Evolutionary conservation across 2,329 filamentous ascomycete genomes (phyloP).

Genomic region (Aspergillus terreus): DNA sequence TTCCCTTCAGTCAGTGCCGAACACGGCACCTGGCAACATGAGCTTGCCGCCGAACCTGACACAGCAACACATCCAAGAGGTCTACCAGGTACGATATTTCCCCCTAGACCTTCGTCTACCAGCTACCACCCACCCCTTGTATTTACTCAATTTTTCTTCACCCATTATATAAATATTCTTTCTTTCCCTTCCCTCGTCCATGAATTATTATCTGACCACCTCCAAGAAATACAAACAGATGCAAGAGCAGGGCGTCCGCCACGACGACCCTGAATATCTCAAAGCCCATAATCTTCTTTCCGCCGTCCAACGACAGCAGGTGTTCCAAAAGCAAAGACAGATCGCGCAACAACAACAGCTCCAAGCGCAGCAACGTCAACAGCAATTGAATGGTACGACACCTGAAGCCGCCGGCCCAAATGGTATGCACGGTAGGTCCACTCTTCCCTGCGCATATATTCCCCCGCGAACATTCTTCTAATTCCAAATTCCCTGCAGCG

Average conservation of each 20-base stretch:
- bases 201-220: neutral
- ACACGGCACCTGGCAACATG: constrained; percentile 62
- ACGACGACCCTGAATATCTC: constrained; percentile 80
- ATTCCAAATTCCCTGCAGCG: constrained; percentile 18
- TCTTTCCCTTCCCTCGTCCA: neutral
- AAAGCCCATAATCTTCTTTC: constrained; percentile 74
- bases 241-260: constrained; percentile 77
- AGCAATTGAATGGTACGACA: constrained; percentile 42
- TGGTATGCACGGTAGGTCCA: constrained; percentile 38
- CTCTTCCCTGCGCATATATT: neutral
- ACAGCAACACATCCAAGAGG: constrained; percentile 73
- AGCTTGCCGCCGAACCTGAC: constrained; percentile 65
- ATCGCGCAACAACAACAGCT: constrained; percentile 42
- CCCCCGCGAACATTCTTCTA: neutral
- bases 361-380: constrained; percentile 41
- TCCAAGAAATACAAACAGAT: constrained; percentile 80
- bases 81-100: constrained; percentile 48
- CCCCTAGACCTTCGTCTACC: neutral
- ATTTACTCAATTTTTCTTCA: neutral
- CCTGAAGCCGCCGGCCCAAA: constrained; percentile 31
- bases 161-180: neutral
- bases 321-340: constrained; percentile 55
- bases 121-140: neutral
- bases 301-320: constrained; percentile 63
- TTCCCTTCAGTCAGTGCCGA: constrained; percentile 70